Percentiles rank a stretch among this genome's conserved stretches.
phyloP scores from a whole-genome alignment of 345 rosid species.

The Bretschneidera sinensis region DNA sequence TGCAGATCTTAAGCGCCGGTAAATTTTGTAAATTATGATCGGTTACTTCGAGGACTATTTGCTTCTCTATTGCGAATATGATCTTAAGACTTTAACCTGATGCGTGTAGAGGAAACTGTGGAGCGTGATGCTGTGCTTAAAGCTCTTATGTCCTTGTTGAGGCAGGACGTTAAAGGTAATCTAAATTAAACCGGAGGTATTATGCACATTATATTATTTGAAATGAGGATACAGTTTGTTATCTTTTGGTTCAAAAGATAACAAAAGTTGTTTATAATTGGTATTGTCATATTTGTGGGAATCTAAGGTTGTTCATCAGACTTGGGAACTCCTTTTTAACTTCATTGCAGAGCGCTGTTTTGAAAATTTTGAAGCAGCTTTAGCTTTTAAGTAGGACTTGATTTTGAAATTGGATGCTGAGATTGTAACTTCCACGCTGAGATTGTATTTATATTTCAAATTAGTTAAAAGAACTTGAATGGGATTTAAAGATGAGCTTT shows the following conservation, averaged over 20 bases:
- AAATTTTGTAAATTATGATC: slow-evolving; percentile 13
- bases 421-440: not conserved
- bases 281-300: no score
- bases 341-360: no score
- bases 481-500: no score
- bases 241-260: not conserved
- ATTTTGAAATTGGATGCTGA: not conserved
- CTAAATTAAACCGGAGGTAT: slow-evolving; percentile 13
- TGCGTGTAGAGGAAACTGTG: slow-evolving; percentile 67
- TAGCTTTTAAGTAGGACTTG: not conserved
- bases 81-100: slow-evolving; percentile 13
- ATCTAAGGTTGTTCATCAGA: no score
- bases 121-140: slow-evolving; percentile 98
- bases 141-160: slow-evolving; percentile 88
- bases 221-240: not conserved
- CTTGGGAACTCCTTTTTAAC: no score
- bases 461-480: no score
- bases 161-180: slow-evolving; percentile 97
- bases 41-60: not conserved
- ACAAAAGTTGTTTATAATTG: no score
- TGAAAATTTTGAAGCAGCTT: not conserved
- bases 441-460: no score
- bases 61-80: slow-evolving; percentile 5
- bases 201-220: not conserved
- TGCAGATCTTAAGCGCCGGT: slow-evolving; percentile 78